Evolutionary conservation across 2,329 filamentous ascomycete genomes (phyloP).

Genomic region (Ceratocystis alfenasii): DNA sequence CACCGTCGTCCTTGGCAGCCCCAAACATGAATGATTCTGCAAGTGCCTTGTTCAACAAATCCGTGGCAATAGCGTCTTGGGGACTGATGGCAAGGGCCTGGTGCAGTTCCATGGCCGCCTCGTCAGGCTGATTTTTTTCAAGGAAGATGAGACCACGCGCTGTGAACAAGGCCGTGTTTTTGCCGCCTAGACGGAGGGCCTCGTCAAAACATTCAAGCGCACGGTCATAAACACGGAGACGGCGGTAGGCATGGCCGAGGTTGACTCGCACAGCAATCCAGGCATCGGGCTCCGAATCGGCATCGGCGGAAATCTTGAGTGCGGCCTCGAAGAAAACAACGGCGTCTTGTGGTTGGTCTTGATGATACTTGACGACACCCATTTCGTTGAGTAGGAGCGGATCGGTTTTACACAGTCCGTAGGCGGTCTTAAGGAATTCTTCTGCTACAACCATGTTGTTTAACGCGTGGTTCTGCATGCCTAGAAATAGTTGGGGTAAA

Average conservation of each 20-base stretch:
- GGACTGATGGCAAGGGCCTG: slow-evolving; percentile 69
- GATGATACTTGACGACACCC: slow-evolving; percentile 90
- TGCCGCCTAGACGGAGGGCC: slow-evolving; percentile 69
- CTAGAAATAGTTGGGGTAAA: slow-evolving; percentile 85
- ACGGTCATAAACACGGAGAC: slow-evolving; percentile 54
- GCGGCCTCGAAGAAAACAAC: slow-evolving; percentile 67
- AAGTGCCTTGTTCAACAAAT: slow-evolving; percentile 61
- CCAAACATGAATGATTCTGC: slow-evolving; percentile 45
- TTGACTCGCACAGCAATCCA: slow-evolving; percentile 81
- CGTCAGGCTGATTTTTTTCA: slow-evolving; percentile 59
- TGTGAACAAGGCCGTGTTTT: slow-evolving; percentile 65
- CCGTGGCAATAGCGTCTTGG: slow-evolving; percentile 70
- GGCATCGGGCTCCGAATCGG: slow-evolving; percentile 68
- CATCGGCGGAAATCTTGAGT: slow-evolving; percentile 63
- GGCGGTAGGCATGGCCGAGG: slow-evolving; percentile 74
- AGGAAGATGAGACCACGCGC: slow-evolving; percentile 77
- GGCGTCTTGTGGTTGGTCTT: slow-evolving; percentile 64
- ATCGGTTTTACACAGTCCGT: slow-evolving; percentile 69
- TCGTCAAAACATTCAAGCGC: slow-evolving; percentile 76
- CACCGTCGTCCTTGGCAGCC: slow-evolving; percentile 37
- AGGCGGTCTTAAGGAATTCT: slow-evolving; percentile 86
- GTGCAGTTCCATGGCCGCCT: slow-evolving; percentile 72
- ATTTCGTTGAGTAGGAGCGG: slow-evolving; percentile 90
- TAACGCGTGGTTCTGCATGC: slow-evolving; percentile 95
- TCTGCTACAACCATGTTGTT: slow-evolving; percentile 90